A percentile compares a stretch with the other conserved stretches of the same genome.
phyloP scores from a whole-genome alignment of 2,329 filamentous ascomycete species.

The Colletotrichum camelliae region DNA sequence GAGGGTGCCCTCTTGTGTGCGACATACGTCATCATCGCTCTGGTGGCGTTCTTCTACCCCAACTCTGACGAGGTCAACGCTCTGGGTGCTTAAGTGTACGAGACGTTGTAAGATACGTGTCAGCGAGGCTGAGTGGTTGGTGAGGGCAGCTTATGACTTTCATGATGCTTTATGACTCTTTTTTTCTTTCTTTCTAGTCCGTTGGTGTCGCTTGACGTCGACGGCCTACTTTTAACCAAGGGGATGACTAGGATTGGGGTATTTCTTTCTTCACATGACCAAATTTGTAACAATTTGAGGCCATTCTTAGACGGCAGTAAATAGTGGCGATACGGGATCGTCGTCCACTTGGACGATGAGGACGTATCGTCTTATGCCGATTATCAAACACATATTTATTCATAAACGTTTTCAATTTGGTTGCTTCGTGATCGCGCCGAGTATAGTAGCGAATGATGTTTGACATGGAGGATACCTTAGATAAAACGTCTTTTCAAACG shows the following conservation, averaged over 20 bases:
- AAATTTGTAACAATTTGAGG: neutral
- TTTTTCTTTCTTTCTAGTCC: neutral
- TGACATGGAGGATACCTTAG: neutral
- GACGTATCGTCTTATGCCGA: neutral
- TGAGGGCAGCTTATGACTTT: constrained; percentile 3
- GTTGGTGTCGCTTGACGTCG: neutral
- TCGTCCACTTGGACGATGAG: neutral
- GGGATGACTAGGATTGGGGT: constrained; percentile 1
- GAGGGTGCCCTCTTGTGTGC: constrained; percentile 75
- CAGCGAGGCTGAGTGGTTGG: neutral
- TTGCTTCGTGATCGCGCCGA: neutral
- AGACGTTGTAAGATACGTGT: neutral
- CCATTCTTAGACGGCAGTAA: neutral
- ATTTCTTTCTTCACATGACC: neutral
- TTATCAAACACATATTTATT: neutral
- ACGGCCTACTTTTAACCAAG: neutral
- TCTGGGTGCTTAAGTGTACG: constrained; percentile 19
- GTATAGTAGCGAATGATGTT: neutral
- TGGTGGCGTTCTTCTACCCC: constrained; percentile 73
- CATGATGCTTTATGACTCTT: neutral
- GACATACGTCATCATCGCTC: constrained; percentile 71
- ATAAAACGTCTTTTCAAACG: neutral
- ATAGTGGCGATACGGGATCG: neutral
- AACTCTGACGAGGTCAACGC: constrained; percentile 51
- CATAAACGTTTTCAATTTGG: neutral